Conservation (phyloP, 2,329 filamentous ascomycete genomes). For the Setomelanomma holmii region DNA sequence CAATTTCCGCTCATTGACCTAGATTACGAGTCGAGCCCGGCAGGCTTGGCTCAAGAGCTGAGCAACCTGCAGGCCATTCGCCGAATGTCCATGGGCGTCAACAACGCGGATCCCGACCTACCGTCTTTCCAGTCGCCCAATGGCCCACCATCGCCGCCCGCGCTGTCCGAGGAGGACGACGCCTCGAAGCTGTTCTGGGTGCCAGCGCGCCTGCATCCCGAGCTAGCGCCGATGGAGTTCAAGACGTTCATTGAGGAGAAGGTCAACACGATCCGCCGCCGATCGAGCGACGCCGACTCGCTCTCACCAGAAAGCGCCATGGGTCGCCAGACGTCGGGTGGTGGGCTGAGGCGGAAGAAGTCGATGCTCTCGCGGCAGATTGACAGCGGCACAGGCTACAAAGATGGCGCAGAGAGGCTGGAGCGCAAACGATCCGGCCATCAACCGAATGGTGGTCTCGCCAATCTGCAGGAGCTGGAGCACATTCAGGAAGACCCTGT, state of each 20-base stretch:
- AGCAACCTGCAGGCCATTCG: conserved; percentile 90
- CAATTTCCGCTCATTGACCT: conserved; percentile 81
- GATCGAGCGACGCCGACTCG: conserved; percentile 72
- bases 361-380: conserved; percentile 96
- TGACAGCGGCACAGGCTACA: conserved; percentile 76
- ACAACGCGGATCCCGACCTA: conserved; percentile 73
- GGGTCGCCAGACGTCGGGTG: conserved; percentile 62
- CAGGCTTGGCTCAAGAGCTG: conserved; percentile 87
- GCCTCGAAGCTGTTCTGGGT: conserved; percentile 93
- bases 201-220: conserved; percentile 89
- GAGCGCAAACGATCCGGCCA: conserved; percentile 72
- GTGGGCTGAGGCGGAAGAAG: conserved; percentile 81
- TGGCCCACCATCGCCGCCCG: conserved; percentile 73
- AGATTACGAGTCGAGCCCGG: conserved; percentile 88
- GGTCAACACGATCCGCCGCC: conserved; percentile 85
- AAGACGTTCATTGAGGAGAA: conserved; percentile 95
- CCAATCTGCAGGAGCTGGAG: conserved; percentile 72
- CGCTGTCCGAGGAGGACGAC: conserved; percentile 78
- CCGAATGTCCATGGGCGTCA: conserved; percentile 93
- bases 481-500: conserved; percentile 82
- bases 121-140: conserved; percentile 70
- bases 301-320: conserved; percentile 64
- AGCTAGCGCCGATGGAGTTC: conserved; percentile 94
- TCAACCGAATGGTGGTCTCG: conserved; percentile 59
- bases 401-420: conserved; percentile 82